phyloP scores from a whole-genome alignment of 495 filamentous ascomycete genomes.

The Xylaria intraflava region DNA sequence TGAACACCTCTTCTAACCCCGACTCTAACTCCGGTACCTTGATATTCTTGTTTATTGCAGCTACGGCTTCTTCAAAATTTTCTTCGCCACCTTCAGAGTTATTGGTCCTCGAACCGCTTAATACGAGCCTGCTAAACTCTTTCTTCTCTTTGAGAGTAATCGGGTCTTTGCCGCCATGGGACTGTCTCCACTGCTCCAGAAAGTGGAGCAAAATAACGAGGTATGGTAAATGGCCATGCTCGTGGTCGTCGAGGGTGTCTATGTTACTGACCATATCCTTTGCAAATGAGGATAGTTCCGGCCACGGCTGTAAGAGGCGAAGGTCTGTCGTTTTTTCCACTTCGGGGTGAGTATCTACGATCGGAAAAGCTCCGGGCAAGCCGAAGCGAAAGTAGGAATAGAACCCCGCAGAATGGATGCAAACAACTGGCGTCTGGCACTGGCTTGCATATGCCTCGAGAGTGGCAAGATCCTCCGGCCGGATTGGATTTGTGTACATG shows the following conservation, averaged over 20 bases:
- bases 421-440: slow-evolving; percentile 67
- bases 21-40: slow-evolving; percentile 53
- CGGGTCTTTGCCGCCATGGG: slow-evolving; percentile 64
- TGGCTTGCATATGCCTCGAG: slow-evolving; percentile 53
- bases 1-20: slow-evolving; percentile 69
- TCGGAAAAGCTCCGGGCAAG: slow-evolving; percentile 73
- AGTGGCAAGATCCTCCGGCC: slow-evolving; percentile 47
- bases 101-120: slow-evolving; percentile 57
- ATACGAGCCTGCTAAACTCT: slow-evolving; percentile 66
- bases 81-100: slow-evolving; percentile 88
- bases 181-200: slow-evolving; percentile 72
- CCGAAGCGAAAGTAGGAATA: slow-evolving; percentile 75
- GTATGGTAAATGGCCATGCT: slow-evolving; percentile 93
- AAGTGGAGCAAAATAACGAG: slow-evolving; percentile 78
- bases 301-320: slow-evolving; percentile 80
- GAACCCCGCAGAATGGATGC: slow-evolving; percentile 82
- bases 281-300: slow-evolving; percentile 64
- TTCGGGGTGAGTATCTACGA: slow-evolving; percentile 95
- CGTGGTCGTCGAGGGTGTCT: slow-evolving; percentile 63
- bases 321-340: slow-evolving; percentile 79
- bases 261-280: slow-evolving; percentile 57
- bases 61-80: slow-evolving; percentile 91
- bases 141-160: slow-evolving; percentile 78
- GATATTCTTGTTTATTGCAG: slow-evolving; percentile 79
- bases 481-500: slow-evolving; percentile 65